These are phyloP conservation scores for Calendula officinalis DNA, from an alignment of 129 eudicot genomes.

Conservation along the genomic window DNA sequence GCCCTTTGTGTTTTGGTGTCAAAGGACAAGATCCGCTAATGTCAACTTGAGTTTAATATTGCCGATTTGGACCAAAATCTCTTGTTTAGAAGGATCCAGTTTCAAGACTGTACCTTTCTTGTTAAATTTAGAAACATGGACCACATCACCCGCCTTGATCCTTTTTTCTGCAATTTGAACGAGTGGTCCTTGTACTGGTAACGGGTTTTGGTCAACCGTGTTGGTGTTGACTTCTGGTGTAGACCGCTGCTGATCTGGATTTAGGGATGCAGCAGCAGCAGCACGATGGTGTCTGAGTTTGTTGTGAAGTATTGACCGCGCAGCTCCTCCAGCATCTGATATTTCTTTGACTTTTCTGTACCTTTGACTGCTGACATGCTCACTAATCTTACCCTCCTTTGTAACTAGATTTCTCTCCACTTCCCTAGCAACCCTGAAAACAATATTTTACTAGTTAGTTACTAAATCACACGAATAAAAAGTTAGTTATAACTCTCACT, in stretches of 20 bases:
- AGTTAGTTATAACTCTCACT: slow-evolving; percentile 42
- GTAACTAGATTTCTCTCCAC: slow-evolving; percentile 47
- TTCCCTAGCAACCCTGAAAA: slow-evolving; percentile 65
- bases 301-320: slow-evolving; percentile 75
- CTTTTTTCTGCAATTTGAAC: slow-evolving; percentile 37
- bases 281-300: slow-evolving; percentile 58
- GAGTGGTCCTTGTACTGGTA: slow-evolving; percentile 27
- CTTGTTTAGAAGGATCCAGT: slow-evolving; percentile 66
- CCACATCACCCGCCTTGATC: slow-evolving; percentile 69
- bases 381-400: slow-evolving; percentile 48
- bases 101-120: slow-evolving; percentile 61
- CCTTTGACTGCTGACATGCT: slow-evolving; percentile 47
- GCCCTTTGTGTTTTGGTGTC: slow-evolving; percentile 7
- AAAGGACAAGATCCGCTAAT: slow-evolving; percentile 45
- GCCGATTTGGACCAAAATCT: slow-evolving; percentile 73
- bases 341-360: slow-evolving; percentile 64
- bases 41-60: slow-evolving; percentile 67
- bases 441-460: not conserved
- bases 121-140: slow-evolving; percentile 65
- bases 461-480: not conserved
- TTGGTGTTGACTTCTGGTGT: slow-evolving; percentile 22
- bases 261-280: too few species aligned
- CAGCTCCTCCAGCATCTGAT: slow-evolving; percentile 55
- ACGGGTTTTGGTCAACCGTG: slow-evolving; percentile 4
- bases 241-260: slow-evolving; percentile 25